These are phyloP conservation scores for Fraxinus ornus DNA, from an alignment of 305 asterid species.

Conservation along the genomic window DNA sequence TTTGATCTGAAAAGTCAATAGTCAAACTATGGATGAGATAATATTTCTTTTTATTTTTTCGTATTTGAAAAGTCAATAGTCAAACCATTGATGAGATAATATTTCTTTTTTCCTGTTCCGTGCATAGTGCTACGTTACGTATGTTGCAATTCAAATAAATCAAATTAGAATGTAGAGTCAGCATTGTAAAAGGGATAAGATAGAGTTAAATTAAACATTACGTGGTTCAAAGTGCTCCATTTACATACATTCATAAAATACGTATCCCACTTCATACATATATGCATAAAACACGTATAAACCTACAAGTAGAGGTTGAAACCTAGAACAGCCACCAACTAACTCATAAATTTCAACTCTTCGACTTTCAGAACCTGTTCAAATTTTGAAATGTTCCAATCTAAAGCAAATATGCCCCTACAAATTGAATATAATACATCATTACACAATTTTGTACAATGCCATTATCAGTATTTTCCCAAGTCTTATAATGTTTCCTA, in stretches of 20 bases:
- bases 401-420: conserved; percentile 12
- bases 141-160: not conserved
- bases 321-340: not conserved
- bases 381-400: not conserved
- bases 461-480: not conserved
- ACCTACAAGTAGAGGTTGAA: not conserved
- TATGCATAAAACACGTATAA: too few species aligned
- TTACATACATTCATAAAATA: not conserved
- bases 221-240: not conserved
- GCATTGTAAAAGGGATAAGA: not conserved
- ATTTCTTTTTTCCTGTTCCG: not conserved
- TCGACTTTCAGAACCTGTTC: not conserved
- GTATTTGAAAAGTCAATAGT: too few species aligned
- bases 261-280: too few species aligned
- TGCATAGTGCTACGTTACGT: not conserved
- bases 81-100: not conserved
- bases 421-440: conserved; percentile 1
- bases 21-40: too few species aligned
- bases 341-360: conserved; percentile 1
- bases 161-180: not conserved
- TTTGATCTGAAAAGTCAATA: not conserved
- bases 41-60: too few species aligned
- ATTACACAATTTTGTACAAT: not conserved
- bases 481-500: not conserved
- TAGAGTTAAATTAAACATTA: not conserved